Evolutionary conservation across 148 eudicot species (phyloP), one percentile per base, ranked within the genome.

Genomic region (Heliosperma pusillum): DNA sequence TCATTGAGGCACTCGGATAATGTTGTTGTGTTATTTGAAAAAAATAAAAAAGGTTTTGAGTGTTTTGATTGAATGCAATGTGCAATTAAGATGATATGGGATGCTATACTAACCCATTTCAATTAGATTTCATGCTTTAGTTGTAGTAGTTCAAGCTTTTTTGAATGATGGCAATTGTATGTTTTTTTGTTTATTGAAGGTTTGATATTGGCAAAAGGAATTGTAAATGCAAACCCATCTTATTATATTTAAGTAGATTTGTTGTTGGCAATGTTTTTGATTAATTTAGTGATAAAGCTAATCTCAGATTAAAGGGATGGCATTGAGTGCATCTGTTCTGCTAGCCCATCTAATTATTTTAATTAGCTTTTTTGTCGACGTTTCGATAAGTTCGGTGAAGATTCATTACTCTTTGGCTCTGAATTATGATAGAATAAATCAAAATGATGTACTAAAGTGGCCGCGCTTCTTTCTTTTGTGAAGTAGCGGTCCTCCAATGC

Each of bases 291-390:
- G 55, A 50, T 50, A 50, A 50, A 11, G 17, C 13, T 7, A 50
- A 50, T 50, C 55, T 7, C 55, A 50, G 93, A 87, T 90, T 83
- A 93, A 91, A 87, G 95, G 86, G 24, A 88, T 93, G 77, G 97
- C 92, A 22, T 75, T 93, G 72, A 88, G 55, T 50, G 55, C n/a
- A 70, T 50, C 55, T 70, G 36, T 7, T 21, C 13, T 70, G 76
- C 29, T 21, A 73, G 4, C 22, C 33, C 22, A 59, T 36, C 52
- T 69, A 21, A 13, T 69, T 21, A 47, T 7, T 44, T 63, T 26
- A 7, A 21, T 68, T 27, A 2, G 40, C 55, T 45, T 47, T 30
- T 7, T 36, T 24, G n/a, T 53, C 15, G 57, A 13, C 47, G n/a
- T 44, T 16, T 4, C 44, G 22, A 8, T 55, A n/a, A n/a, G n/a